Evolutionary conservation across 1,139 yeast genomes (phyloP), one percentile per base, ranked within the genome.

Genomic region (Chernovozyma sophiae-reginae): DNA sequence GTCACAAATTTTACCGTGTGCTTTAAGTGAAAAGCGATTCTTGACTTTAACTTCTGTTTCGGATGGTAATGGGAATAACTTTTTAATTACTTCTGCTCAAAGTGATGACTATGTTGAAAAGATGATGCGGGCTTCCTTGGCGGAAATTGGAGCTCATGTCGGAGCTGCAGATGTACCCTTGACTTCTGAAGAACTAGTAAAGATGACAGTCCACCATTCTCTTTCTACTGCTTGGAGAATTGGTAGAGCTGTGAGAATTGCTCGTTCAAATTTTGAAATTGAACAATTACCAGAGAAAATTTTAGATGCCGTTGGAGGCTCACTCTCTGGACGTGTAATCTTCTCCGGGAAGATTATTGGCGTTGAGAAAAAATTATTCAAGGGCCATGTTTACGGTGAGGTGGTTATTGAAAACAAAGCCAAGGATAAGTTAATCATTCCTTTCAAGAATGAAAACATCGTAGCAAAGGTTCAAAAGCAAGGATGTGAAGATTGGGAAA

Each of bases 341-440:
- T 68, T 71, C 38, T 41, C 51, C 25, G 77, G 77, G 10, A 71
- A 71, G 44, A 71, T 72, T 17, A 47, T 69, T 17, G 65, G 59
- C 0, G 69, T 72, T 14, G 71, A 68, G 39, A 58, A 64, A 46
- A 52, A 58, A 32, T 46, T 71, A 3, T 51, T 53, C 41, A 68
- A 66, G 37, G 77, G 77, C 1, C 73, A 71, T 43, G 62, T 59
- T 7, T 70, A 67, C 45, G 77, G 77, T 18, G 73, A 67, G 38
- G 74, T 70, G 15, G 48, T 57, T 3, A 62, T 71, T 37, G 70
- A 69, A 43, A 51, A 44, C 15, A 44, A 42, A 25, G 35, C 37
- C 2, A 39, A 46, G 14, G 47, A 44, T 22, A 51, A 42, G 33
- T 43, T 62, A 58, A 43, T 41, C 4, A 65, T 70, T 30, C 74